Percentiles rank a stretch among this genome's conserved stretches.
Evolutionary conservation across 768 basidiomycete genomes (phyloP).

Genomic region (Tylopilus sp.): DNA sequence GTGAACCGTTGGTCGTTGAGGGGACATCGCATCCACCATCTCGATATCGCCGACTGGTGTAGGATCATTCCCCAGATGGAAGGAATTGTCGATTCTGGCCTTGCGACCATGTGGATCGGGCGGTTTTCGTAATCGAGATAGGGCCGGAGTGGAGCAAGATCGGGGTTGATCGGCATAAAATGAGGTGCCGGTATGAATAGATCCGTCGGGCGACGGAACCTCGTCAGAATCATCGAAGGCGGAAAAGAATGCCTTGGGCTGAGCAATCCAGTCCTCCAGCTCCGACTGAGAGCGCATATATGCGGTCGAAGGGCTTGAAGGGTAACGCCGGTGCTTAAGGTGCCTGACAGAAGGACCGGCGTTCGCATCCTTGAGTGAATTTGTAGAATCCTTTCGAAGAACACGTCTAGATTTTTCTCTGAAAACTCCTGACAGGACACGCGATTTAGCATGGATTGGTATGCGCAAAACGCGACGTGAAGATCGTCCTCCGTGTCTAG

Average conservation of each 20-base stretch:
- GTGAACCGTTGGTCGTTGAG: constrained; percentile 12
- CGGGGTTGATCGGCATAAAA: constrained; percentile 24
- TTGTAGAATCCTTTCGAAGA: constrained; percentile 15
- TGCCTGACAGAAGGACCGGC: constrained; percentile 9
- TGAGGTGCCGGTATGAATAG: constrained; percentile 4
- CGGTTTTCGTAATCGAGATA: constrained; percentile 1
- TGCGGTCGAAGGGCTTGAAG: constrained; percentile 20
- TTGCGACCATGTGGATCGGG: background rate
- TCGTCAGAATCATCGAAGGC: background rate
- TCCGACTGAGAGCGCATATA: constrained; percentile 26
- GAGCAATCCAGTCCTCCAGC: constrained; percentile 13
- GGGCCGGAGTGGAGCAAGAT: constrained; percentile 26
- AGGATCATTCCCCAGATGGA: background rate
- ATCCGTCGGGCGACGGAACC: background rate
- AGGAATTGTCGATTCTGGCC: background rate
- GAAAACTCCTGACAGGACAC: constrained; percentile 35
- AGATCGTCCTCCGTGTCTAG: constrained; percentile 10
- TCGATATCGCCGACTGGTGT: constrained; percentile 10
- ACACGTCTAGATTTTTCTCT: constrained; percentile 16
- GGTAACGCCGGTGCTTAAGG: constrained; percentile 17
- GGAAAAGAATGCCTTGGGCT: constrained; percentile 7
- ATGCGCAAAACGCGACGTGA: constrained; percentile 16
- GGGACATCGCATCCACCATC: constrained; percentile 17
- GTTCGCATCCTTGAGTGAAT: constrained; percentile 16
- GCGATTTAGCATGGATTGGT: constrained; percentile 33